These are phyloP conservation scores for Phytophthora vignae DNA, from an alignment of 352 stramenopile genomes.

Conservation along the genomic window DNA sequence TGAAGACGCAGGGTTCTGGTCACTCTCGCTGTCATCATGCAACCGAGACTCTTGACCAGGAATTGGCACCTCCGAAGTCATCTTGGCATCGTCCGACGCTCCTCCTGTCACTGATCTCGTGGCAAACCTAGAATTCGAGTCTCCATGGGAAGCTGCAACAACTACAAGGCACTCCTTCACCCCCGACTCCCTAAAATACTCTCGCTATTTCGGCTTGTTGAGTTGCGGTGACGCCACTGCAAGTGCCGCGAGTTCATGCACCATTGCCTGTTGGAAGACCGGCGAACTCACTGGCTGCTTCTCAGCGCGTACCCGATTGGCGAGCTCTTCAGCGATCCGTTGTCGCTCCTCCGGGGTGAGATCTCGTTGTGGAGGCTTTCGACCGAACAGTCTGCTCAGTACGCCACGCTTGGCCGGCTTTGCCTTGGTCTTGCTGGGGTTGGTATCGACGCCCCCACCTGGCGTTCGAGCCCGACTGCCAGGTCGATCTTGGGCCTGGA, in stretches of 20 bases:
- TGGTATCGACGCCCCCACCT: conserved; percentile 9
- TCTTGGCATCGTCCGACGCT: conserved; percentile 23
- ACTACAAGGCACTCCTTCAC: background rate
- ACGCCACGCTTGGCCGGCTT: conserved; percentile 32
- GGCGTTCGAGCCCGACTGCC: conserved; percentile 15
- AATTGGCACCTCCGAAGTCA: conserved; percentile 24
- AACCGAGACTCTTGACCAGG: conserved; percentile 1
- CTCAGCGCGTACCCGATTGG: conserved; percentile 37
- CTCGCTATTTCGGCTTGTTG: conserved; percentile 37
- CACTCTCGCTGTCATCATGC: conserved; percentile 15
- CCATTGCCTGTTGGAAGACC: conserved; percentile 58
- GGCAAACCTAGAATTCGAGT: background rate
- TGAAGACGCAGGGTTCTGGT: background rate
- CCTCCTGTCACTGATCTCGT: background rate
- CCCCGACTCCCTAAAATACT: conserved; percentile 19
- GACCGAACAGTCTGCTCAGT: conserved; percentile 34
- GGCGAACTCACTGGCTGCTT: conserved; percentile 62
- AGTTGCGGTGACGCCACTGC: conserved; percentile 10
- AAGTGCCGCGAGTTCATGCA: conserved; percentile 51
- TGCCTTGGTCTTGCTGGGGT: background rate
- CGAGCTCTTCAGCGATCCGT: conserved; percentile 46
- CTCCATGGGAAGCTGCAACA: conserved; percentile 6
- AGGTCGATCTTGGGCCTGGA: conserved; percentile 38
- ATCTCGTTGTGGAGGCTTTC: conserved; percentile 12
- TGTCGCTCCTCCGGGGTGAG: conserved; percentile 48